Percentiles rank a stretch among this genome's conserved stretches.
These are phyloP conservation scores for Ajuga chamaepitys DNA, from an alignment of 257 asterid genomes.

Conservation along the genomic window DNA sequence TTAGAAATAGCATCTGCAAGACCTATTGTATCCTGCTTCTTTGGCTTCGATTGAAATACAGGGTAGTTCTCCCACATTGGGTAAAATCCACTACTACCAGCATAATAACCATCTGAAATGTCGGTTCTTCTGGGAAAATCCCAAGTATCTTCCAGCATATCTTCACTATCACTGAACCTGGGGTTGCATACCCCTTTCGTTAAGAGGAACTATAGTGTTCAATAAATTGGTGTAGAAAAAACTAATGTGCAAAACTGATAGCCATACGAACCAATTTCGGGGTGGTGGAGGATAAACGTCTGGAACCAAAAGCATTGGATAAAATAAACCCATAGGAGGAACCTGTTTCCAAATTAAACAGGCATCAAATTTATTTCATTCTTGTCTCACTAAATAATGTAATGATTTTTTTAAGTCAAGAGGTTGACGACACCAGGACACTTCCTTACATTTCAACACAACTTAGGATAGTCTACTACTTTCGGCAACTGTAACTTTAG, in stretches of 20 bases:
- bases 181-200: conserved; percentile 3
- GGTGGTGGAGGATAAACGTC: conserved; percentile 97
- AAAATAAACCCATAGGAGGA: conserved; percentile 98
- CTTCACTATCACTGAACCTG: conserved; percentile 93
- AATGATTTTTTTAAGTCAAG: not conserved
- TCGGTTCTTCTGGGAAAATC: conserved; percentile 49
- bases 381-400: not conserved
- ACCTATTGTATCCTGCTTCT: conserved; percentile 75
- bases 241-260: not conserved
- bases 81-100: conserved; percentile 45
- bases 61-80: conserved; percentile 97
- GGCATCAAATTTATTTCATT: conserved; percentile 11
- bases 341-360: conserved; percentile 46
- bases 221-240: conserved; percentile 5
- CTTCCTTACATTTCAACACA: not conserved
- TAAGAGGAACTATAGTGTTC: conserved; percentile 11
- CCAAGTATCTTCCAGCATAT: conserved; percentile 93
- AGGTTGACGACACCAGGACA: not conserved
- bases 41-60: conserved; percentile 57
- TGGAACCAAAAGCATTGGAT: conserved; percentile 83
- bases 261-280: conserved; percentile 50
- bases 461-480: not conserved
- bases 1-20: conserved; percentile 95
- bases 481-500: conserved; percentile 7
- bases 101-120: conserved; percentile 47